A percentile compares a stretch with the other conserved stretches of the same genome.
Evolutionary conservation across 768 basidiomycete species (phyloP).

Genomic region (Tubosaeta sp.): DNA sequence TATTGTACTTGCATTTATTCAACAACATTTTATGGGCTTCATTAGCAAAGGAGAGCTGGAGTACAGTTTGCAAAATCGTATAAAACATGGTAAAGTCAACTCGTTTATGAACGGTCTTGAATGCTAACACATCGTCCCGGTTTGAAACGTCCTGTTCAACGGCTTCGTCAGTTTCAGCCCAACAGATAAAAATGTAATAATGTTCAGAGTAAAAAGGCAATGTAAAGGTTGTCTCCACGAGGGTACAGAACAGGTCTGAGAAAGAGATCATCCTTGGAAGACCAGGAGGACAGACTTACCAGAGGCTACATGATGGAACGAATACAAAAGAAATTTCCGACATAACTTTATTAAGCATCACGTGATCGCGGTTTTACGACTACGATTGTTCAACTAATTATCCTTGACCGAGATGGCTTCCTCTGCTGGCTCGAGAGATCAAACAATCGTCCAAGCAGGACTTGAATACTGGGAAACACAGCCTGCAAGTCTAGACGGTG

Average conservation of each 20-base stretch:
- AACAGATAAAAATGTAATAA: neutral
- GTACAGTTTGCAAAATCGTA: neutral
- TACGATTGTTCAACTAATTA: neutral
- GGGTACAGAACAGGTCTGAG: constrained; percentile 30
- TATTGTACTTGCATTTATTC: neutral
- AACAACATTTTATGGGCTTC: neutral
- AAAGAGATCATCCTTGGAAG: constrained; percentile 18
- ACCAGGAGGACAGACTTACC: constrained; percentile 10
- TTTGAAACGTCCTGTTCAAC: constrained; percentile 4
- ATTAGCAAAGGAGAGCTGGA: too few relatives aligned
- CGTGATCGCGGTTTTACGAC: constrained; percentile 3
- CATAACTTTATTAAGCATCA: too few relatives aligned
- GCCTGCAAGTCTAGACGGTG: constrained; percentile 80
- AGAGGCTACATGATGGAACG: too few relatives aligned
- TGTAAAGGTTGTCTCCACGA: constrained; percentile 24
- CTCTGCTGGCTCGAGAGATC: constrained; percentile 20
- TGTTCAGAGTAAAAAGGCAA: constrained; percentile 23
- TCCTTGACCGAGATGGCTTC: constrained; percentile 1
- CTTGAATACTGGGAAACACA: constrained; percentile 84
- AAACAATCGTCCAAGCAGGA: constrained; percentile 67
- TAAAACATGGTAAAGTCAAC: too few relatives aligned
- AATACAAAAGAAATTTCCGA: too few relatives aligned
- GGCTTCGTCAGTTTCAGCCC: constrained; percentile 5
- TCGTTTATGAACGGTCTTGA: too few relatives aligned
- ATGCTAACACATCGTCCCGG: neutral